phyloP scores from a whole-genome alignment of 177 flowering plant species.

The Tripterygium wilfordii region DNA sequence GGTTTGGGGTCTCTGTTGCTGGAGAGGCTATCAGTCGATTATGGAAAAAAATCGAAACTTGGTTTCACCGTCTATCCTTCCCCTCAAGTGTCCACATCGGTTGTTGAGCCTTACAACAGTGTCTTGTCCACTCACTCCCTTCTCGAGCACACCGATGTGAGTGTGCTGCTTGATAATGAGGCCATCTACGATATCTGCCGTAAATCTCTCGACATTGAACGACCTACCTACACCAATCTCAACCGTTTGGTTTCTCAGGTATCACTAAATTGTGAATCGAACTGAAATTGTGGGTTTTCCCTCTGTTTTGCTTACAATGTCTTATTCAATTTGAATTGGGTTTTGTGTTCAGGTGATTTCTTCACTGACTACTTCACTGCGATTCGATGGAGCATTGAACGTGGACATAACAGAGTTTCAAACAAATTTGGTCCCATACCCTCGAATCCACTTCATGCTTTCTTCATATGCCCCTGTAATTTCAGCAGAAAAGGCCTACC shows the following conservation, averaged over 20 bases:
- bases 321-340: too few species aligned
- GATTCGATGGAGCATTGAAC: conserved; percentile 63
- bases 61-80: conserved; percentile 72
- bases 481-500: too few species aligned
- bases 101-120: too few species aligned
- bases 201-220: conserved; percentile 50
- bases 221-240: conserved; percentile 72
- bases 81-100: conserved; percentile 69
- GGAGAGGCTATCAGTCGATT: conserved; percentile 63
- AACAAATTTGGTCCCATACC: conserved; percentile 67
- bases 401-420: conserved; percentile 72
- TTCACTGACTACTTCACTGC: conserved; percentile 58
- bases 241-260: conserved; percentile 72
- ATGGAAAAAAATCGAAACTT: too few species aligned
- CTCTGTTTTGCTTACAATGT: too few species aligned
- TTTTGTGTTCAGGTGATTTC: conserved; percentile 47
- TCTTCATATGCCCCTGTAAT: too few species aligned
- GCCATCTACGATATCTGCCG: conserved; percentile 72
- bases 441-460: conserved; percentile 56
- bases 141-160: conserved; percentile 65
- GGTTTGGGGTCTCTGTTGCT: conserved; percentile 61
- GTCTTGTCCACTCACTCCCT: conserved; percentile 63
- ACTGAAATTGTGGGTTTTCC: too few species aligned
- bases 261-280: too few species aligned
- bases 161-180: too few species aligned